phyloP scores from a whole-genome alignment of 2,329 filamentous ascomycete genomes.

The Aspergillus clavatus region DNA sequence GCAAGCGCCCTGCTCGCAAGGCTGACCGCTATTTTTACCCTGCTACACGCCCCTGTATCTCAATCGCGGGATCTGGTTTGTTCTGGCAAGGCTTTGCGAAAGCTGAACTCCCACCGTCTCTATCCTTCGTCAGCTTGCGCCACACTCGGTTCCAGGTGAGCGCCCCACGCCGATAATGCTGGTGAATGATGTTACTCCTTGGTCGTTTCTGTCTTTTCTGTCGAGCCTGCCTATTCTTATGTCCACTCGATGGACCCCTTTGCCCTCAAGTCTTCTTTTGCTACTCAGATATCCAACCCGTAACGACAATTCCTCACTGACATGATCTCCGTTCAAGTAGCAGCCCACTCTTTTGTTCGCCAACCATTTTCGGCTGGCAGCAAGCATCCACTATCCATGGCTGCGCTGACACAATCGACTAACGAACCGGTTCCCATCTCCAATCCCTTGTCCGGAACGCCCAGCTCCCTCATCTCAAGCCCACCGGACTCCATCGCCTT shows the following conservation, averaged over 20 bases:
- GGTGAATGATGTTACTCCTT: slow-evolving; percentile 10
- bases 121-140: slow-evolving; percentile 40
- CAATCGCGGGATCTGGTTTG: slow-evolving; percentile 8
- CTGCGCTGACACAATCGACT: slow-evolving; percentile 40
- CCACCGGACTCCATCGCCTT: slow-evolving; percentile 30
- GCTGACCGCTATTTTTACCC: slow-evolving; percentile 27
- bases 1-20: slow-evolving; percentile 9
- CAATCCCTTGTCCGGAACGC: slow-evolving; percentile 29
- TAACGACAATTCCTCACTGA: slow-evolving; percentile 22
- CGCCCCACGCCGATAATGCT: slow-evolving; percentile 33
- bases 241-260: slow-evolving; percentile 4
- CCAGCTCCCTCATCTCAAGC: slow-evolving; percentile 27
- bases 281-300: slow-evolving; percentile 5
- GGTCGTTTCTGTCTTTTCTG: slow-evolving; percentile 1
- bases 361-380: slow-evolving; percentile 29
- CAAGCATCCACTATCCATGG: slow-evolving; percentile 37
- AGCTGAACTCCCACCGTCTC: slow-evolving; percentile 29
- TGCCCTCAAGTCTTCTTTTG: slow-evolving; percentile 4
- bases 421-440: slow-evolving; percentile 38
- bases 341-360: slow-evolving; percentile 27
- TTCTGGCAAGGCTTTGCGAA: slow-evolving; percentile 21
- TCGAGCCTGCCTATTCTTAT: slow-evolving; percentile 6
- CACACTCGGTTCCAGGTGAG: slow-evolving; percentile 40
- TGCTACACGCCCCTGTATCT: slow-evolving; percentile 15
- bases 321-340: slow-evolving; percentile 33